A percentile compares a stretch with the other conserved stretches of the same genome.
phyloP scores from a whole-genome alignment of 2,329 filamentous ascomycete species.

The Aspergillus felis region DNA sequence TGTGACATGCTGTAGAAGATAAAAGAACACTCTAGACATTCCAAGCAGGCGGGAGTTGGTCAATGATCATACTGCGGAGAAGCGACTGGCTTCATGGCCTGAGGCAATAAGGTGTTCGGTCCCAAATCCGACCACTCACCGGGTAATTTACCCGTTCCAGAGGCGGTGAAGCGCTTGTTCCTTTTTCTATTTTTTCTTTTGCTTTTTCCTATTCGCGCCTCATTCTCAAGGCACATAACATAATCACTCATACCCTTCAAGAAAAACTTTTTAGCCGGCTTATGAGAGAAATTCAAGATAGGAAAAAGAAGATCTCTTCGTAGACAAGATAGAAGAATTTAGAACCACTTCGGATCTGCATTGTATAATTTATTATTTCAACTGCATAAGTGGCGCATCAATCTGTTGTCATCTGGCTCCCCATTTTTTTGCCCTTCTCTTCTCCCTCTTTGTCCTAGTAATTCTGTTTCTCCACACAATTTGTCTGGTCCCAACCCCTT shows the following conservation, averaged over 20 bases:
- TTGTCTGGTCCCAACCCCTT: conserved; percentile 19
- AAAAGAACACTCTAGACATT: not conserved
- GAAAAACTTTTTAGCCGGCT: not conserved
- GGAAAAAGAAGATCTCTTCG: not conserved
- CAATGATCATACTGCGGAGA: conserved; percentile 1
- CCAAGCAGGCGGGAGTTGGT: not conserved
- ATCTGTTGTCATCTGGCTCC: conserved; percentile 6
- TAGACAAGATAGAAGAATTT: not conserved
- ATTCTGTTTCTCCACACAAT: conserved; percentile 19
- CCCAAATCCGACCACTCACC: conserved; percentile 5
- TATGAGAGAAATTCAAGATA: not conserved
- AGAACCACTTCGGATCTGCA: not conserved
- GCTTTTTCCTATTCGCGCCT: conserved; percentile 1
- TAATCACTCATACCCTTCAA: not conserved
- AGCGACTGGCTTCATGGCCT: not conserved
- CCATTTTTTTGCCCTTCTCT: not conserved
- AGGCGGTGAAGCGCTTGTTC: conserved; percentile 6
- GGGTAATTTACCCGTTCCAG: conserved; percentile 7
- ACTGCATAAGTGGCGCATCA: conserved; percentile 1
- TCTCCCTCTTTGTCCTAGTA: conserved; percentile 15
- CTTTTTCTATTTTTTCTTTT: not conserved
- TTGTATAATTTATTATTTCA: not conserved
- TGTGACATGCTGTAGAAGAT: not conserved
- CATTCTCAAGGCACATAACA: not conserved
- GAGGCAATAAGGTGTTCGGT: not conserved